These are phyloP conservation scores for Dovyalis caffra DNA, from an alignment of 345 rosid genomes.

Conservation along the genomic window DNA sequence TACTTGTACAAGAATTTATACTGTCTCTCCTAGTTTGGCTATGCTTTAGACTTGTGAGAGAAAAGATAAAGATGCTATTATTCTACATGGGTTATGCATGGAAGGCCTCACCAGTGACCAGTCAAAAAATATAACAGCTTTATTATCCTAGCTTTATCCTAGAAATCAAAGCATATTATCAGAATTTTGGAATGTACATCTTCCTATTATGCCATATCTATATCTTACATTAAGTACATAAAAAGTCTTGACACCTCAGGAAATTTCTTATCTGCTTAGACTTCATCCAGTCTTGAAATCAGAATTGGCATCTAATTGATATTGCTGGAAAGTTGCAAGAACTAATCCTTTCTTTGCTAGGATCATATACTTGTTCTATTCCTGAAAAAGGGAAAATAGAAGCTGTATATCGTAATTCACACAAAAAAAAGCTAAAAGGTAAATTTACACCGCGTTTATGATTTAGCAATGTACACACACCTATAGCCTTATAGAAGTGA, in stretches of 20 bases:
- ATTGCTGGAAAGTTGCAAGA: background rate
- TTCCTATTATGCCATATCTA: background rate
- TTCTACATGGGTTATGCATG: background rate
- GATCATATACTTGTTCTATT: background rate
- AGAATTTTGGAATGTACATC: slow-evolving; percentile 21
- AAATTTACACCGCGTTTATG: slow-evolving; percentile 15
- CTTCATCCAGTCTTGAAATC: background rate
- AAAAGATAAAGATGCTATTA: background rate
- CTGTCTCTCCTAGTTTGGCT: slow-evolving; percentile 5
- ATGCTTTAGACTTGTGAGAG: background rate
- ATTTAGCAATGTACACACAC: slow-evolving; percentile 21
- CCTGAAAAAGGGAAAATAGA: background rate
- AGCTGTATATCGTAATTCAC: background rate
- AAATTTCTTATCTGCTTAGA: background rate
- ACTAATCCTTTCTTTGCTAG: background rate
- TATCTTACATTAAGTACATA: background rate
- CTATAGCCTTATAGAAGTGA: background rate
- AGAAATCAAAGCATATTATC: slow-evolving; percentile 2
- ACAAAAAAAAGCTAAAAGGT: background rate
- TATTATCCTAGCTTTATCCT: background rate
- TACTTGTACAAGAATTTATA: background rate
- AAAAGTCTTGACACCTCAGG: background rate
- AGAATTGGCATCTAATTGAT: background rate
- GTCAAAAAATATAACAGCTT: background rate
- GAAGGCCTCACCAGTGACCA: slow-evolving; percentile 8